Percentiles rank a stretch among this genome's conserved stretches.
Conservation (phyloP, 2,329 filamentous ascomycete species). For the Hymenoscyphus salicellus region DNA sequence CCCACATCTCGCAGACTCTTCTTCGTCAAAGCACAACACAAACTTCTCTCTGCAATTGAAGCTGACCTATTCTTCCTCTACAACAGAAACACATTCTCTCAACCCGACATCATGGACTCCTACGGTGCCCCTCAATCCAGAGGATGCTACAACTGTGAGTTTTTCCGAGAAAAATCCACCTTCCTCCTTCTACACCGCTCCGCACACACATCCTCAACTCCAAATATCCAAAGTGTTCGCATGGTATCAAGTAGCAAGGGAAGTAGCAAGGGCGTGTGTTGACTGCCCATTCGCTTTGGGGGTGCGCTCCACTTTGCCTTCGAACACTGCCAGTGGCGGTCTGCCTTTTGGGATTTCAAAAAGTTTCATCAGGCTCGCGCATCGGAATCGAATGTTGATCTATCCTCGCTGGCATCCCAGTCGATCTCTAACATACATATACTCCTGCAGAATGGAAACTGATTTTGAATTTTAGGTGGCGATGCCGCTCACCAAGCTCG, state of each 20-base stretch:
- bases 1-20: background rate
- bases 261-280: background rate
- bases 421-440: background rate
- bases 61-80: conserved; percentile 14
- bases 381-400: background rate
- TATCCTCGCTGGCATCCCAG: background rate
- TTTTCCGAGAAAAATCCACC: conserved; percentile 15
- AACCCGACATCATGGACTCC: conserved; percentile 32
- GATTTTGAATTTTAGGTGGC: conserved; percentile 54
- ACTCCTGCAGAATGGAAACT: conserved; percentile 28
- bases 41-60: background rate
- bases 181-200: conserved; percentile 19
- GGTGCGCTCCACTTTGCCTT: background rate
- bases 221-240: background rate
- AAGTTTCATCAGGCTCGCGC: conserved; percentile 2
- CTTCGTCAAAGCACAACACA: background rate
- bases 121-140: conserved; percentile 37
- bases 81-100: conserved; percentile 21
- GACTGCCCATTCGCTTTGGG: background rate
- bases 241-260: background rate
- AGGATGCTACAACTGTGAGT: conserved; percentile 53
- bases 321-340: conserved; percentile 15
- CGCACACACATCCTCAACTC: background rate
- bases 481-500: conserved; percentile 75
- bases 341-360: conserved; percentile 12